A percentile compares a stretch with the other conserved stretches of the same genome.
Evolutionary conservation across 2,329 filamentous ascomycete species (phyloP).

Genomic region (Aureobasidium mangrovei): DNA sequence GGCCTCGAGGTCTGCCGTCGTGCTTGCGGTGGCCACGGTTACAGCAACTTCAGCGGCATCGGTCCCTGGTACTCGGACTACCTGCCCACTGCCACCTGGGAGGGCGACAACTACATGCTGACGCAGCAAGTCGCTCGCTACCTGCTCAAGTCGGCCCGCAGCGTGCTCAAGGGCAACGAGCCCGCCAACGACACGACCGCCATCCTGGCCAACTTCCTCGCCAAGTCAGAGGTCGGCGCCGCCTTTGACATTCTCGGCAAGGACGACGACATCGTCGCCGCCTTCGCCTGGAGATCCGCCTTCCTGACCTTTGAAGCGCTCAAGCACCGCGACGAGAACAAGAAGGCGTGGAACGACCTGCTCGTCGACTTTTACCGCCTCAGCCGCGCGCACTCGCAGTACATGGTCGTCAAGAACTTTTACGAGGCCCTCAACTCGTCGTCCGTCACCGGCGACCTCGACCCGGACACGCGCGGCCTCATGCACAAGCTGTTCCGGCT

Average conservation of each 20-base stretch:
- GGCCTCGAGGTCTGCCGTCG: slow-evolving; percentile 66
- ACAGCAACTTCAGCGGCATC: slow-evolving; percentile 67
- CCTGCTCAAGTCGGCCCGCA: slow-evolving; percentile 64
- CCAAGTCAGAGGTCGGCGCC: slow-evolving; percentile 59
- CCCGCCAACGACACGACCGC: slow-evolving; percentile 59
- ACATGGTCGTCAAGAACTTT: slow-evolving; percentile 71
- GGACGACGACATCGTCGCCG: slow-evolving; percentile 61
- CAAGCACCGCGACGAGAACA: slow-evolving; percentile 64
- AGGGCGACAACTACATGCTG: slow-evolving; percentile 77
- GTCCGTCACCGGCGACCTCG: slow-evolving; percentile 44
- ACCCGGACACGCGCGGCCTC: slow-evolving; percentile 48
- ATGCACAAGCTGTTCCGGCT: slow-evolving; percentile 61
- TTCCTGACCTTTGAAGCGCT: slow-evolving; percentile 68
- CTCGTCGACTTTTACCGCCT: slow-evolving; percentile 72
- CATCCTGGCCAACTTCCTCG: slow-evolving; percentile 57
- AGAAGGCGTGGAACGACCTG: slow-evolving; percentile 68
- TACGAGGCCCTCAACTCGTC: slow-evolving; percentile 57
- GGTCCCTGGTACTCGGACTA: slow-evolving; percentile 68
- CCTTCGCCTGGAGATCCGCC: slow-evolving; percentile 67
- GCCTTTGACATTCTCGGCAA: slow-evolving; percentile 66
- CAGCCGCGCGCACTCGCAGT: slow-evolving; percentile 66
- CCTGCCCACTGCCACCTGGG: slow-evolving; percentile 62
- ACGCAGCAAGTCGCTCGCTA: slow-evolving; percentile 72
- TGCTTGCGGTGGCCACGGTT: slow-evolving; percentile 70
- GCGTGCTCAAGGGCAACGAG: slow-evolving; percentile 56